A percentile compares a stretch with the other conserved stretches of the same genome.
Evolutionary conservation across 2,329 filamentous ascomycete species (phyloP).

Genomic region (Aspergillus sp.): DNA sequence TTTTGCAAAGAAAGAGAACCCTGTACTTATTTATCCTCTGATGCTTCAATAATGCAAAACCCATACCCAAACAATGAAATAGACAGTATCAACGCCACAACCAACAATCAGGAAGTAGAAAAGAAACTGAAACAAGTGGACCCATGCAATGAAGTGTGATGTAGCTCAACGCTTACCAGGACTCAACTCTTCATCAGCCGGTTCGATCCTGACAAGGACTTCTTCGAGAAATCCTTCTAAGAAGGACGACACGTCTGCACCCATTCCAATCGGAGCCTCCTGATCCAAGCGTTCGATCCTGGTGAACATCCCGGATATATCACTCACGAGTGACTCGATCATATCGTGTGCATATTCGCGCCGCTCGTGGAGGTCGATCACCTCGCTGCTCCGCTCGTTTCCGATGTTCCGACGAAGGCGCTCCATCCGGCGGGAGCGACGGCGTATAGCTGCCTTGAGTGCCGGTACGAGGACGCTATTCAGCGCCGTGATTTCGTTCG

Average conservation of each 20-base stretch:
- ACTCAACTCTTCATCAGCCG: constrained; percentile 42
- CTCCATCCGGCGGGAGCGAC: constrained; percentile 58
- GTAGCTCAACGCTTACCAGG: neutral
- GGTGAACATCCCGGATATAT: constrained; percentile 73
- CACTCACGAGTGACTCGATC: constrained; percentile 71
- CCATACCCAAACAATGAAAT: neutral
- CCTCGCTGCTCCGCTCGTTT: constrained; percentile 44
- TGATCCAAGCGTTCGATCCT: constrained; percentile 88
- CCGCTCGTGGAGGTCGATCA: constrained; percentile 49
- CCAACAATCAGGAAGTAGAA: neutral
- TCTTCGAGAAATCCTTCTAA: constrained; percentile 90
- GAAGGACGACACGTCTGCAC: constrained; percentile 78
- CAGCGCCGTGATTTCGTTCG: constrained; percentile 71
- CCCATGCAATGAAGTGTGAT: constrained; percentile 1
- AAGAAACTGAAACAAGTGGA: neutral
- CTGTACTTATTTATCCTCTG: neutral
- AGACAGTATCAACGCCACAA: neutral
- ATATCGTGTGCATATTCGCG: constrained; percentile 76
- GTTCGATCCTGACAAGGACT: constrained; percentile 84
- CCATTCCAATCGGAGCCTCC: constrained; percentile 85
- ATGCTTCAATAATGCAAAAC: neutral
- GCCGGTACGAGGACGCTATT: constrained; percentile 90
- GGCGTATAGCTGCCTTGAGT: constrained; percentile 79
- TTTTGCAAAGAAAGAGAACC: neutral
- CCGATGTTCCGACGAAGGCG: constrained; percentile 40